These are phyloP conservation scores for Quercus robur DNA, from an alignment of 306 rosid species.

Conservation along the genomic window DNA sequence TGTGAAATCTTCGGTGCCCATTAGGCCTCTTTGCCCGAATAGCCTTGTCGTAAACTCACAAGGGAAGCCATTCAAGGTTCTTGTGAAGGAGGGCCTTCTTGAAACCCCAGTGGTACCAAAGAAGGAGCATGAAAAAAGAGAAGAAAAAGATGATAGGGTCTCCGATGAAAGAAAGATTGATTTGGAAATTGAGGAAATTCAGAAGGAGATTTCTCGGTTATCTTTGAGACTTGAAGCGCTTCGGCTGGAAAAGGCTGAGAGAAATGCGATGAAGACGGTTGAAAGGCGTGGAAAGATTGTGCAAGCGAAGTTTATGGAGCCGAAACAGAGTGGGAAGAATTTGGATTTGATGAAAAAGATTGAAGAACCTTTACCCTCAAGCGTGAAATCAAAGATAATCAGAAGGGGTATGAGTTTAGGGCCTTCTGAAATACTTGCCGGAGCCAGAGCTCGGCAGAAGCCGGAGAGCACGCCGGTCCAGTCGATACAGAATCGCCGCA, in stretches of 20 bases:
- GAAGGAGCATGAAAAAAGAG: constrained; percentile 3
- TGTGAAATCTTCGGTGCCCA: constrained; percentile 28
- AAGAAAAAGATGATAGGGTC: constrained; percentile 20
- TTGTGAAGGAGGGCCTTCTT: constrained; percentile 2
- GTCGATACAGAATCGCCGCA: constrained; percentile 59
- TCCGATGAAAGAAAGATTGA: constrained; percentile 42
- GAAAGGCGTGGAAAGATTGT: constrained; percentile 50
- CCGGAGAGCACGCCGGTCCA: constrained; percentile 49
- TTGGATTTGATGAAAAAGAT: constrained; percentile 29
- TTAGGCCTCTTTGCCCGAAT: constrained; percentile 32
- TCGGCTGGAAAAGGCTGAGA: constrained; percentile 41
- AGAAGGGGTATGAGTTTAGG: constrained; percentile 80
- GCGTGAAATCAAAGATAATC: constrained; percentile 27
- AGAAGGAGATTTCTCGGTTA: constrained; percentile 47
- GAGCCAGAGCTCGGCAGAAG: constrained; percentile 39
- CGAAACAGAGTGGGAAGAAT: constrained; percentile 34
- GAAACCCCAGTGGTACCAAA: constrained; percentile 10
- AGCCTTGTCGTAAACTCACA: constrained; percentile 26
- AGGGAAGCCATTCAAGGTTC: constrained; percentile 29
- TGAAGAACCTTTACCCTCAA: constrained; percentile 30
- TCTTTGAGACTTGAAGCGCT: constrained; percentile 45
- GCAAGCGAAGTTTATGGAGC: constrained; percentile 53
- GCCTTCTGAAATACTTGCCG: constrained; percentile 57
- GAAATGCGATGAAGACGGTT: constrained; percentile 16
- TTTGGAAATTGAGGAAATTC: constrained; percentile 50